Evolutionary conservation across 2,329 filamentous ascomycete genomes (phyloP), one percentile per base, ranked within the genome.

Genomic region (Phialophora tarda): DNA sequence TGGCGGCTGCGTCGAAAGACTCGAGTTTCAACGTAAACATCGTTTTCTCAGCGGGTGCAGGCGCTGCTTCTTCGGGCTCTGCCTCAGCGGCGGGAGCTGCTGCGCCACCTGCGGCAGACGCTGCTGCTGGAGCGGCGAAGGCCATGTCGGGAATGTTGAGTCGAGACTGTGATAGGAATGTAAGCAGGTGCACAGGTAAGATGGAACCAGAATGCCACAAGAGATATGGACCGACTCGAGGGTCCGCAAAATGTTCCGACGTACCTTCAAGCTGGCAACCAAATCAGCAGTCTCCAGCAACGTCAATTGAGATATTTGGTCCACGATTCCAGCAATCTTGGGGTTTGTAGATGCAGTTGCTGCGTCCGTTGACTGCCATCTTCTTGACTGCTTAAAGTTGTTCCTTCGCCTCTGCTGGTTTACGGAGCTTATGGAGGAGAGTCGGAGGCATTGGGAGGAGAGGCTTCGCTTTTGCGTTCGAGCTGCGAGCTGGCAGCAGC

Each of bases 101-200:
- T 32, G 82, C 82, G 57, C 84, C 82, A 44, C 86, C 84, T 32
- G 82, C 82, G 56, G 84, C 85, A 32, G 88, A 82, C 55, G 86
- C 83, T 63, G 87, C 89, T 62, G 90, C 89, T 70, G 91, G 89
- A 79, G 97, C 97, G 69, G 92, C 93, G 73, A 94, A 94, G 73
- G 95, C 95, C 82, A 98, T 89, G 77, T 99, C 95, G 78, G 95
- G 96, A 77, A 99, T 98, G 82, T 99, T 99, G 70, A 99, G 88
- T 78, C 91, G 92, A 76, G 89, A 88, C 95, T 98, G 76, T 38
- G 32, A 12, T 34, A 34, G 28, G 4, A 55, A 55, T 55, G 28
- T 30, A n/a, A 30, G 24, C 28, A 17, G 24, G 28, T 55, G 14
- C 17, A 8, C 30, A 55, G 6, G 14, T 8, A 30, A 12, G 23